Conservation (phyloP, 2,329 filamentous ascomycete species). For the Alternaria metachromatica region DNA sequence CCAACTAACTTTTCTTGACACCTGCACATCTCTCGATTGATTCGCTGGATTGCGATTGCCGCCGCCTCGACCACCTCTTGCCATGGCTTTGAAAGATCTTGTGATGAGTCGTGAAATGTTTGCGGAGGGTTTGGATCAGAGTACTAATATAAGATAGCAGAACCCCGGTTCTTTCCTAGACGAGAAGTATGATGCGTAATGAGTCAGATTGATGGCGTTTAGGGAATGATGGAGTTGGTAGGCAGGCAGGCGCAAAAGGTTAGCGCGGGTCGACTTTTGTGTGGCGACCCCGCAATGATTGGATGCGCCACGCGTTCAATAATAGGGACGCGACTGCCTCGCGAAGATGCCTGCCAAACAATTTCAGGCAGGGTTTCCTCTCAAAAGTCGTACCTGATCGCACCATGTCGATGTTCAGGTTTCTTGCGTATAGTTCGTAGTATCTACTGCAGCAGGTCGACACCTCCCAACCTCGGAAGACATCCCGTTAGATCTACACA, state of each 20-base stretch:
- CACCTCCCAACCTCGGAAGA: not conserved
- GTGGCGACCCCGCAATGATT: constrained; percentile 4
- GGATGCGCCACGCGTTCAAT: not conserved
- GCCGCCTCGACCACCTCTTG: constrained; percentile 41
- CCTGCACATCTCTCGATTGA: constrained; percentile 51
- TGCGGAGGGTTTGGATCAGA: not conserved
- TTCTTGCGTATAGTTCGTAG: not conserved
- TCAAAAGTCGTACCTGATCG: not conserved
- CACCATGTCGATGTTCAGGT: not conserved
- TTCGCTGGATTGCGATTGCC: constrained; percentile 47
- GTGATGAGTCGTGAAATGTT: constrained; percentile 30
- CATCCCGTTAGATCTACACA: not conserved
- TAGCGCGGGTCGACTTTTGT: constrained; percentile 4
- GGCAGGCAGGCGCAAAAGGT: constrained; percentile 3
- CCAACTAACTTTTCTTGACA: constrained; percentile 60
- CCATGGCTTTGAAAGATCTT: constrained; percentile 25
- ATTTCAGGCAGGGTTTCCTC: not conserved
- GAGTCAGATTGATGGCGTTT: constrained; percentile 13
- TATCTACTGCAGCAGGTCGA: not conserved
- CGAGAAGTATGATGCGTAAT: constrained; percentile 5
- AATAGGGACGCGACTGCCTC: not conserved
- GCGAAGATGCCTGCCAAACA: not conserved
- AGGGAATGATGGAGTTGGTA: not conserved
- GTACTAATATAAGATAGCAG: not conserved
- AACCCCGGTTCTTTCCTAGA: not conserved